Evolutionary conservation across 192 early-diverging fungal species (phyloP), one percentile per base, ranked within the genome.

Genomic region (Allomyces macrogynus): DNA sequence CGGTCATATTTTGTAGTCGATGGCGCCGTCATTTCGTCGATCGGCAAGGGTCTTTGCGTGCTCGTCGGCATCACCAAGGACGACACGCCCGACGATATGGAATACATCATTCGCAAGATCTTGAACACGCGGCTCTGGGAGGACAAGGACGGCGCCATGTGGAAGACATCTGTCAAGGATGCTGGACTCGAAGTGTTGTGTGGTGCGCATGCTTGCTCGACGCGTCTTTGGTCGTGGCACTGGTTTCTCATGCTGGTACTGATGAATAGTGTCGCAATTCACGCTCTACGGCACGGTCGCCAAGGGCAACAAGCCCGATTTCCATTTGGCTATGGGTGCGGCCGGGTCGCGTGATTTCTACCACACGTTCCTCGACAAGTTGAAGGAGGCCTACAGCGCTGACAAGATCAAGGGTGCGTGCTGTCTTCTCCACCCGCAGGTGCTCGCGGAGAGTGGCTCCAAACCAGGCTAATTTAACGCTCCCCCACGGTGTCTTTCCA

Each of bases 241-340:
- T 23, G 43, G 22, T 20, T 62, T 16, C 23, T n/a, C 0, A 16
- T 24, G 22, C 24, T 42, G 2, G 62, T 40, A 60, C 14, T 27
- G n/a, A 14, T 43, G 23, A 43, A 24, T 66, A 83, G 90, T 95
- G 10, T 87, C 86, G 5, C 95, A 97, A 75, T 97, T 97, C 69
- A 97, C 95, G 18, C 79, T 97, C 24, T 93, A 89, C 68, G 91
- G 82, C 16, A 76, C 81, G 24, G 84, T 86, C 8, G 77, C 71
- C 63, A 95, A 94, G 71, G 89, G 86, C 70, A 77, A 63, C 42
- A 97, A 97, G 71, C 94, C 91, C 18, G 91, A 93, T 73, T 97
- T 97, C 68, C 91, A 93, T 69, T 68, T 84, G 26, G 88, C 91
- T 1, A 93, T 93, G 90, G 87, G 87, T 64, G 75, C 80, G 5